These are phyloP conservation scores for Solanum verrucosum DNA, from an alignment of 257 asterid genomes.

Conservation along the genomic window DNA sequence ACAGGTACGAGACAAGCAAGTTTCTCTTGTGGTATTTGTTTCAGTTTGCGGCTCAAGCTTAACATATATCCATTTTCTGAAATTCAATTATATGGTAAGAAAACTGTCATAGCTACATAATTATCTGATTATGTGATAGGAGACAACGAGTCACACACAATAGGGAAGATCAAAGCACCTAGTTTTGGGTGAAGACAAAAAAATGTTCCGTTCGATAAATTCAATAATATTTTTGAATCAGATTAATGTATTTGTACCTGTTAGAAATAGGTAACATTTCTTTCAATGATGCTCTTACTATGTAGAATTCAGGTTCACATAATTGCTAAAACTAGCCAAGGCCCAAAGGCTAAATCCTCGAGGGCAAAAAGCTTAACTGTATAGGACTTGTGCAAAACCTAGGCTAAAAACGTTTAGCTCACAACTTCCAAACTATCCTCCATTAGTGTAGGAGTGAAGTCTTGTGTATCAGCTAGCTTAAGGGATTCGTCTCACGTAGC, in stretches of 20 bases:
- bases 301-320: neutral
- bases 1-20: neutral
- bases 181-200: neutral
- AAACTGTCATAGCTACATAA: neutral
- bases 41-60: neutral
- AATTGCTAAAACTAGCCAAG: neutral
- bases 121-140: neutral
- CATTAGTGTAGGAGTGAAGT: neutral
- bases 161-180: neutral
- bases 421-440: neutral
- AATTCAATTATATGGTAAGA: neutral
- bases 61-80: neutral
- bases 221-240: neutral
- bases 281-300: neutral
- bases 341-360: neutral
- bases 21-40: neutral
- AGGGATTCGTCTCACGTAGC: neutral
- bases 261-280: neutral
- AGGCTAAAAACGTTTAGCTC: neutral
- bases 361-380: neutral
- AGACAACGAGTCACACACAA: neutral
- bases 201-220: neutral
- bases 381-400: neutral
- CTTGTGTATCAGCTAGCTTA: neutral
- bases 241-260: neutral